Base-by-base conservation (phyloP, 2,329 filamentous ascomycete species). In the Beauveria scarabaeidicola region DNA sequence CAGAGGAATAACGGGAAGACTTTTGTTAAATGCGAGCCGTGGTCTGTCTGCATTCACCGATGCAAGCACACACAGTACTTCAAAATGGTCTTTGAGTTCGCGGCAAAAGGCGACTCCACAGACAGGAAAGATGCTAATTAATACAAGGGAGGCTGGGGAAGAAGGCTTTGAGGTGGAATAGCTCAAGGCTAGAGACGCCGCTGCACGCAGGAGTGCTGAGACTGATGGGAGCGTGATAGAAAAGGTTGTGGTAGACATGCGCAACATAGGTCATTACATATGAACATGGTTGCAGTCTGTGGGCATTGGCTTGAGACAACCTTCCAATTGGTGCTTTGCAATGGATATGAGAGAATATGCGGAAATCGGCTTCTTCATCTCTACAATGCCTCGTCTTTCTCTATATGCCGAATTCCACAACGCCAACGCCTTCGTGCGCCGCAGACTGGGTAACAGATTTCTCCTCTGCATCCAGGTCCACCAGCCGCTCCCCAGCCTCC, bases 391-490 rank as follows among this genome's bases (percentile, higher is more conserved):
- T 21, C 25, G 11, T 41, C 23, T 25, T 36, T 32, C 32, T n/a
- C 69, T 64, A 75, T 21, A 73, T 73, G 61, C 76, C 75, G 66
- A 77, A 77, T 66, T 77, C 75, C 29, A 77, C 73, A 15, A 77
- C 73, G 1, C 69, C 74, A 32, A 71, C 69, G 11, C 67, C 69
- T 36, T 65, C 66, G 46, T 68, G 68, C 43, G 70, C 67, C 38
- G 32, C 27, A 21, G 36, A 32, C n/a, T 53, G 58, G n/a, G 23
- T 9, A 15, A 21, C 52, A 44, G 29, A 48, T 21, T 44, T 9
- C 1, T 52, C 38, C 23, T 47, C 46, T 10, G 41, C 17, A 10
- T 48, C 48, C 9, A 53, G 17, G 15, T 58, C 43, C 29, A 58
- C 50, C 13, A 61, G 19, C 4, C 43, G 46, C 40, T 65, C 65